Evolutionary conservation across 1,284 basidiomycete genomes (phyloP).

Genomic region (Moesziomyces antarcticus): DNA sequence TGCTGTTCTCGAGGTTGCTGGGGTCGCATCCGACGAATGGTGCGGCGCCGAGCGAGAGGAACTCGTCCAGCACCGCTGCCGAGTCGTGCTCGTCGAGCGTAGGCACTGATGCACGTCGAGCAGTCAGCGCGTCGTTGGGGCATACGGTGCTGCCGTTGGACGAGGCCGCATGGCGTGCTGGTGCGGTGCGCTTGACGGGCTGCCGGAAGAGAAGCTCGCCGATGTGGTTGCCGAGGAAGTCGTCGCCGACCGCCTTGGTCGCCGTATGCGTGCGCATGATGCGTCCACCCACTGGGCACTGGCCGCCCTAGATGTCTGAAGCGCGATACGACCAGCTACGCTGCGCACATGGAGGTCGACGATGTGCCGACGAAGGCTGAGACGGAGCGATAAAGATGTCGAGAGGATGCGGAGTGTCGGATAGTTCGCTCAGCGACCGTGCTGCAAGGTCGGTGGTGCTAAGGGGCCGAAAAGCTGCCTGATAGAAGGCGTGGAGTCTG

Average conservation of each 20-base stretch:
- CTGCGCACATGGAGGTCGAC: too few species aligned
- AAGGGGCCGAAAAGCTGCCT: too few species aligned
- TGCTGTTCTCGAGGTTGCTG: constrained; percentile 16
- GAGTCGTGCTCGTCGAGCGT: not conserved
- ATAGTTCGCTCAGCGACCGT: too few species aligned
- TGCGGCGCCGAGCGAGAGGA: constrained; percentile 9
- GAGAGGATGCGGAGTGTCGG: too few species aligned
- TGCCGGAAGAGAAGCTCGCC: constrained; percentile 47
- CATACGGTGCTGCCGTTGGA: constrained; percentile 23
- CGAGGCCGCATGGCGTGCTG: constrained; percentile 4
- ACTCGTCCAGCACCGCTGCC: constrained; percentile 8
- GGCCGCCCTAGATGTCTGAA: too few species aligned
- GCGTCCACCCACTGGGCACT: too few species aligned
- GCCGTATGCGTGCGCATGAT: constrained; percentile 38
- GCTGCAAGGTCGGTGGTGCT: too few species aligned
- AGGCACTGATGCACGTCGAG: constrained; percentile 4
- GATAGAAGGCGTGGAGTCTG: too few species aligned
- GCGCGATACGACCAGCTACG: too few species aligned
- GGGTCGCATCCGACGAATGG: constrained; percentile 7
- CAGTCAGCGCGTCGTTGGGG: constrained; percentile 1
- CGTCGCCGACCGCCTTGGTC: constrained; percentile 27
- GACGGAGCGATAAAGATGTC: too few species aligned
- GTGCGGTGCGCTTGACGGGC: constrained; percentile 11
- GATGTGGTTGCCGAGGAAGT: constrained; percentile 52
- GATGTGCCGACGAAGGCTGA: too few species aligned